Conservation (phyloP, 495 filamentous ascomycete genomes). For the Annulohypoxylon stygium region DNA sequence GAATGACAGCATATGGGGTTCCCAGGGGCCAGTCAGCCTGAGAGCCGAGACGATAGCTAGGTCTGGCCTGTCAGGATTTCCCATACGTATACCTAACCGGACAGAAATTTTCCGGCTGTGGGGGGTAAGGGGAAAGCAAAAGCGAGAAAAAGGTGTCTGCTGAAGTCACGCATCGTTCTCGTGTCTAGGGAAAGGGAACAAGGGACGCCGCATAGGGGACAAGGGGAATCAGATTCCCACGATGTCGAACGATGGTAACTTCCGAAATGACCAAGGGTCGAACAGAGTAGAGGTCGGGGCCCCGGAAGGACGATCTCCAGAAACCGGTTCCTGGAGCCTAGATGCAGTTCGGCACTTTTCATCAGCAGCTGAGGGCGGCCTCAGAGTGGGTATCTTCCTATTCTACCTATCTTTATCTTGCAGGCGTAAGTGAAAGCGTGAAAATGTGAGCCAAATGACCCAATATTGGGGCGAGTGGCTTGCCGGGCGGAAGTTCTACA, state of each 20-base stretch:
- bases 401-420: conserved; percentile 9
- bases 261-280: conserved; percentile 37
- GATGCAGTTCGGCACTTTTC: conserved; percentile 49
- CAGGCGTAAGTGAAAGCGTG: conserved; percentile 9
- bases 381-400: conserved; percentile 26
- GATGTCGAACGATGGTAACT: conserved; percentile 39
- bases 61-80: conserved; percentile 28
- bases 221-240: conserved; percentile 28
- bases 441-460: neutral
- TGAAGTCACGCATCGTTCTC: conserved; percentile 19
- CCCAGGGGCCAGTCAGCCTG: conserved; percentile 34
- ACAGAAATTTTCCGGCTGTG: conserved; percentile 37
- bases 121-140: conserved; percentile 1
- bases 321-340: conserved; percentile 48
- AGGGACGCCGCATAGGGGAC: conserved; percentile 31
- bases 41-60: conserved; percentile 46
- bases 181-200: conserved; percentile 16
- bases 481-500: conserved; percentile 25
- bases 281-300: conserved; percentile 38
- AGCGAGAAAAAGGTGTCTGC: conserved; percentile 20
- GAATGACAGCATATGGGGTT: conserved; percentile 45
- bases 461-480: conserved; percentile 28
- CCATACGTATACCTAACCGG: conserved; percentile 40
- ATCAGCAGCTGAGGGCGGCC: conserved; percentile 25
- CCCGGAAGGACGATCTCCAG: conserved; percentile 50